These are phyloP conservation scores for Hypericum perforatum DNA, from an alignment of 345 rosid species.

Conservation along the genomic window DNA sequence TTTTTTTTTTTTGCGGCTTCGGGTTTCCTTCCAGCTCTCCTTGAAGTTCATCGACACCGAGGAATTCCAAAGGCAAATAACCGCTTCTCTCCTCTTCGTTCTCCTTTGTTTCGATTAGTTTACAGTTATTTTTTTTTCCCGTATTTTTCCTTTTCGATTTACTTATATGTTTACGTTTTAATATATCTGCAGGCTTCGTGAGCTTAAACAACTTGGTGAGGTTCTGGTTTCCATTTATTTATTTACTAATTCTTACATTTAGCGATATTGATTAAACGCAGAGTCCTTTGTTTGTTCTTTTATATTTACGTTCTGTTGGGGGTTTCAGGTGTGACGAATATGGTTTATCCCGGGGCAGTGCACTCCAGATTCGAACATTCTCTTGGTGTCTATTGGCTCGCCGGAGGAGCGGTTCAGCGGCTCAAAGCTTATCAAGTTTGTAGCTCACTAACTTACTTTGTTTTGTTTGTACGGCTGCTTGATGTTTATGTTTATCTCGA, in stretches of 20 bases:
- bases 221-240: slow-evolving; percentile 4
- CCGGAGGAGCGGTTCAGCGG: slow-evolving; percentile 61
- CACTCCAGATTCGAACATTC: slow-evolving; percentile 96
- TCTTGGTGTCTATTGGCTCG: slow-evolving; percentile 85
- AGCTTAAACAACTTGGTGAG: slow-evolving; percentile 90
- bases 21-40: slow-evolving; percentile 44
- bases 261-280: no score
- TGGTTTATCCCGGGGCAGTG: slow-evolving; percentile 90
- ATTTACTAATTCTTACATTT: not conserved
- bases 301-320: no score
- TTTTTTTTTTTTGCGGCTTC: slow-evolving; percentile 2
- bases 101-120: not conserved
- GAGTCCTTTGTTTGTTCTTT: no score
- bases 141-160: not conserved
- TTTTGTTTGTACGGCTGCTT: slow-evolving; percentile 6
- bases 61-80: slow-evolving; percentile 73
- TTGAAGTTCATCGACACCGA: slow-evolving; percentile 81
- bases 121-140: not conserved
- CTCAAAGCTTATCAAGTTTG: slow-evolving; percentile 54
- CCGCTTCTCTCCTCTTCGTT: not conserved
- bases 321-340: slow-evolving; percentile 52
- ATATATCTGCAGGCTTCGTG: slow-evolving; percentile 58
- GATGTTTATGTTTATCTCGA: slow-evolving; percentile 3
- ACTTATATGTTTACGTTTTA: slow-evolving; percentile 5
- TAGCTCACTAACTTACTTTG: not conserved